Base-by-base conservation (phyloP, 2,329 filamentous ascomycete species). In the Sarocladium strictum region DNA sequence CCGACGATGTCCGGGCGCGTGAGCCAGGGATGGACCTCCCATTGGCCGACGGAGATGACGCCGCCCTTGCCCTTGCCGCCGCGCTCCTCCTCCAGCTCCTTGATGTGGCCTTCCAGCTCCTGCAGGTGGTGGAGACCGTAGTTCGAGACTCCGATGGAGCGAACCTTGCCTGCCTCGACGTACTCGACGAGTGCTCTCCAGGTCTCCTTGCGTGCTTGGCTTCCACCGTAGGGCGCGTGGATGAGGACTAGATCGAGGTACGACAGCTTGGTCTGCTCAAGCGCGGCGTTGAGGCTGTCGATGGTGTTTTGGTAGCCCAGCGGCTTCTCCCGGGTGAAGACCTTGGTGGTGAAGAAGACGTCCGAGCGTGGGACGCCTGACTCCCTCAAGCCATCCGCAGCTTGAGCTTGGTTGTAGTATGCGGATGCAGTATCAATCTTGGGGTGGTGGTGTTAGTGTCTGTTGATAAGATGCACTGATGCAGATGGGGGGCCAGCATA, bases 281-380 rank as follows among this genome's bases (percentile, higher is more conserved):
- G 72, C 4, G 80, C 81, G 54, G 75, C 72, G 12, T 32, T 12
- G 59, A 76, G 74, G 43, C 84, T 82, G 53, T 79, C 71, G 61
- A 80, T 77, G 61, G 85, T 85, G 61, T 76, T 77, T 14, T 85
- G 78, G 63, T 93, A 94, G 58, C 68, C 68, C 29, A 78, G 60
- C 0, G 68, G 68, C 52, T 63, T 58, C 35, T 62, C 62, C 3
- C 65, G 62, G n/a, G 66, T 59, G 75, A 74, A 77, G 27, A 89
- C 77, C 76, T 89, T 89, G 60, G 83, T 86, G 54, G 85, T 89
- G 62, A 83, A 72, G 71, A 80, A 84, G 65, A 83, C 77, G 60
- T 83, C 74, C 59, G 75, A 71, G 14, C 79, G 75, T 12, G 76
- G 73, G 56, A 80, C 70, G 24, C 73, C 59, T 43, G 73, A 73